Percentiles rank a stretch among this genome's conserved stretches.
phyloP scores from a whole-genome alignment of 2,329 filamentous ascomycete genomes.

The Blastomyces parvus region DNA sequence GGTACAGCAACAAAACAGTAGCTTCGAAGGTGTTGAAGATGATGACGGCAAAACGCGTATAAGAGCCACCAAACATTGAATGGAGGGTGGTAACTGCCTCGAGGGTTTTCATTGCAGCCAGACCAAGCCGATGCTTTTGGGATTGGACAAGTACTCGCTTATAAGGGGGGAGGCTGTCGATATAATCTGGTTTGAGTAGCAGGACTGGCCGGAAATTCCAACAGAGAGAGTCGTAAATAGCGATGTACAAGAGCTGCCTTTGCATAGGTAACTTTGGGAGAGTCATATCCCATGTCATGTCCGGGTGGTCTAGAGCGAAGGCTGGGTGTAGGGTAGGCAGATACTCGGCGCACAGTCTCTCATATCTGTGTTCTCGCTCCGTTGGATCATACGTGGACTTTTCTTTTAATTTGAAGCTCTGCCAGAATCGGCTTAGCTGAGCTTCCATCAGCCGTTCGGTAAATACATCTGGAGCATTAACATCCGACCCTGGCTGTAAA shows the following conservation, averaged over 20 bases:
- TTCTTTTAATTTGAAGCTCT: not conserved
- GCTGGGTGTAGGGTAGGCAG: constrained; percentile 1
- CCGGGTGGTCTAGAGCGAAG: constrained; percentile 2
- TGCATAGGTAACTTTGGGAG: constrained; percentile 6
- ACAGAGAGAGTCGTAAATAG: constrained; percentile 4
- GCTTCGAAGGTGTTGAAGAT: constrained; percentile 8
- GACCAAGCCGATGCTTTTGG: not conserved
- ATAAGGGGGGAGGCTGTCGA: constrained; percentile 1
- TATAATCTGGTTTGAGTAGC: not conserved
- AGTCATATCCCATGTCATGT: not conserved
- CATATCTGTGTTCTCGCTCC: constrained; percentile 4
- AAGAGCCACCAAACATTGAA: constrained; percentile 3
- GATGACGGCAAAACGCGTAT: constrained; percentile 5
- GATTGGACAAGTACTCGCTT: constrained; percentile 6
- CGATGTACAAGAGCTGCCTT: constrained; percentile 5
- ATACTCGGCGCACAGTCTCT: constrained; percentile 1
- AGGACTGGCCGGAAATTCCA: constrained; percentile 3
- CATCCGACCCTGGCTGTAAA: not conserved
- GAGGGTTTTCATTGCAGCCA: not conserved
- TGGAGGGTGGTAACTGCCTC: constrained; percentile 4
- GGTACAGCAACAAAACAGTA: constrained; percentile 3
- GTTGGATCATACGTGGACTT: not conserved
- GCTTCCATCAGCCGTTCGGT: not conserved
- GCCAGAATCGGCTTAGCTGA: not conserved
- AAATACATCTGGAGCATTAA: not conserved